Percentiles rank a stretch among this genome's conserved stretches.
Evolutionary conservation across 1,139 yeast genomes (phyloP).

Genomic region (Saccharomyces hybrid): DNA sequence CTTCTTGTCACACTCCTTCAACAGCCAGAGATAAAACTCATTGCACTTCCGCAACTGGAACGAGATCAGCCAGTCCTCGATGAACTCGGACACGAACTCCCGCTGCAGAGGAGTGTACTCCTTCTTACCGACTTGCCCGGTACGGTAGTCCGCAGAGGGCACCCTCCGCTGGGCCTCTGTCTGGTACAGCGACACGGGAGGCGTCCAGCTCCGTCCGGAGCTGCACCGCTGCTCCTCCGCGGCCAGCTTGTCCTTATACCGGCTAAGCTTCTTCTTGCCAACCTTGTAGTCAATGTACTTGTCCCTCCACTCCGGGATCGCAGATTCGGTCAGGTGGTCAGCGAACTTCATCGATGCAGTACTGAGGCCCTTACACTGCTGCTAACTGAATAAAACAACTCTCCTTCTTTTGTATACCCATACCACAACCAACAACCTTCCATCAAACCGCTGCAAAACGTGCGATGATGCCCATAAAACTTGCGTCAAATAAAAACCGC

Average conservation of each 20-base stretch:
- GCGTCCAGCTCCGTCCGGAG: constrained; percentile 2
- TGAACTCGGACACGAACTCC: constrained; percentile 24
- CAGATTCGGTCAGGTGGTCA: constrained; percentile 48
- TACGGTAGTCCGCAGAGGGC: constrained; percentile 8
- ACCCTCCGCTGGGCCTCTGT: constrained; percentile 7
- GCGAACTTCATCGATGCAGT: constrained; percentile 47
- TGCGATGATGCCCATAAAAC: neutral
- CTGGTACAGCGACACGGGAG: neutral
- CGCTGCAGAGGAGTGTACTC: constrained; percentile 16
- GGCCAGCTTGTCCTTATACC: constrained; percentile 12
- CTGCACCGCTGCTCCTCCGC: constrained; percentile 6
- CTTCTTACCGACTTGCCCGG: constrained; percentile 2
- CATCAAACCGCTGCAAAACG: neutral
- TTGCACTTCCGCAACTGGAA: constrained; percentile 29
- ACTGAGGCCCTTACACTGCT: neutral
- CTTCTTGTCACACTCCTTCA: constrained; percentile 23
- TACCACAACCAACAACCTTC: neutral
- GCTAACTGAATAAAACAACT: neutral
- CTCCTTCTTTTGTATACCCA: neutral
- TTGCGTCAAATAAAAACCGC: neutral
- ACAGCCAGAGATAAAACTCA: constrained; percentile 30
- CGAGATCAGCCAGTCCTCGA: constrained; percentile 29
- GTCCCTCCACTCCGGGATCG: constrained; percentile 81
- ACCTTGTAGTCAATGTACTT: constrained; percentile 71
- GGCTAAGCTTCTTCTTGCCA: constrained; percentile 52